These are phyloP conservation scores for Ceratocystis albifundus DNA, from an alignment of 2,329 filamentous ascomycete species.

Conservation along the genomic window DNA sequence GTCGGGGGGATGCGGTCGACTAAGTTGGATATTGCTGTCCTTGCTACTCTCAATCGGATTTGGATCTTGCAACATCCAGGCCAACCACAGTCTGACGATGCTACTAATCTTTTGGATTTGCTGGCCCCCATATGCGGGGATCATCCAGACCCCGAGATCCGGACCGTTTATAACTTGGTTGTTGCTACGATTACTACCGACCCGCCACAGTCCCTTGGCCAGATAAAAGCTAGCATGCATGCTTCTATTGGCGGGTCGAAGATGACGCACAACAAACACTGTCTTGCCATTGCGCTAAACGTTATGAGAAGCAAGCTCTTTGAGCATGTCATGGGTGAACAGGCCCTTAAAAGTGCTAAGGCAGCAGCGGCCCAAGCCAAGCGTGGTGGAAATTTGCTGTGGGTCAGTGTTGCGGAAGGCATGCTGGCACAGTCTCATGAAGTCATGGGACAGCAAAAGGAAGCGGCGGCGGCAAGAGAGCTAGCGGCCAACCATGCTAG, in stretches of 20 bases:
- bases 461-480: slow-evolving; percentile 34
- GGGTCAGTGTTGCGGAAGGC: slow-evolving; percentile 70
- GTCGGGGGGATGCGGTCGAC: slow-evolving; percentile 38
- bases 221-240: slow-evolving; percentile 68
- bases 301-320: slow-evolving; percentile 79
- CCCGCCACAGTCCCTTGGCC: slow-evolving; percentile 55
- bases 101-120: slow-evolving; percentile 50
- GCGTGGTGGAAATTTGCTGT: slow-evolving; percentile 58
- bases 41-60: slow-evolving; percentile 56
- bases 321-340: slow-evolving; percentile 67
- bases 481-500: slow-evolving; percentile 30
- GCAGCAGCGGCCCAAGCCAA: slow-evolving; percentile 57
- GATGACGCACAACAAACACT: slow-evolving; percentile 60
- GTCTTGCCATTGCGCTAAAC: slow-evolving; percentile 70
- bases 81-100: slow-evolving; percentile 46
- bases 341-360: slow-evolving; percentile 63
- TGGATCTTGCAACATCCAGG: slow-evolving; percentile 58
- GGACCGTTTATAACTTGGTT: slow-evolving; percentile 65
- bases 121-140: slow-evolving; percentile 56
- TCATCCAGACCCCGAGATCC: slow-evolving; percentile 63
- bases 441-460: slow-evolving; percentile 50
- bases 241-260: slow-evolving; percentile 59
- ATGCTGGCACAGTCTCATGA: slow-evolving; percentile 67
- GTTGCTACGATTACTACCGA: slow-evolving; percentile 54
- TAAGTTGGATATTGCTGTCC: slow-evolving; percentile 52